These are phyloP conservation scores for Monosporascus sp. DNA, from an alignment of 2,329 filamentous ascomycete genomes.

Conservation along the genomic window DNA sequence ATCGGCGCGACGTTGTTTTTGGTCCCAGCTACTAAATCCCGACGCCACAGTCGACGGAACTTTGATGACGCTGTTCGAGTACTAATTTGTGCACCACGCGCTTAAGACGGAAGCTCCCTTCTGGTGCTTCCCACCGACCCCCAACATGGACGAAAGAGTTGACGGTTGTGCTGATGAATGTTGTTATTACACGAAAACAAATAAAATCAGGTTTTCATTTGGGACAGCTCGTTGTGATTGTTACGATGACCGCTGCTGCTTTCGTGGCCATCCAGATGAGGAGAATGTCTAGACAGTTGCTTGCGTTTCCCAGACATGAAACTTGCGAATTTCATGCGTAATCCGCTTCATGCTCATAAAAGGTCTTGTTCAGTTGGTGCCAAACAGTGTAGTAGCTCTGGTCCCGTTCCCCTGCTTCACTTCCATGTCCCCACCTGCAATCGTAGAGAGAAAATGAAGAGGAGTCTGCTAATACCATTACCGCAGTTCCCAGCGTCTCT, in stretches of 20 bases:
- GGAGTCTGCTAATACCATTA: too few species aligned
- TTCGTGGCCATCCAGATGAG: slow-evolving; percentile 18
- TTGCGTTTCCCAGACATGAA: slow-evolving; percentile 23
- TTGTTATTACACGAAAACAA: slow-evolving; percentile 31
- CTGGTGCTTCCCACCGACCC: slow-evolving; percentile 13
- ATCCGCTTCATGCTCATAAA: slow-evolving; percentile 12
- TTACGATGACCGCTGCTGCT: slow-evolving; percentile 11
- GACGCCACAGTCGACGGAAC: slow-evolving; percentile 2
- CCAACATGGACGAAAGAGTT: slow-evolving; percentile 18
- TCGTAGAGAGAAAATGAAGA: too few species aligned
- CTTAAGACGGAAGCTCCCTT: slow-evolving; percentile 11
- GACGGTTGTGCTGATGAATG: slow-evolving; percentile 22
- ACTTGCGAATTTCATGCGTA: slow-evolving; percentile 22
- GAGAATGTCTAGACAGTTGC: slow-evolving; percentile 28
- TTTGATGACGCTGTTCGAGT: slow-evolving; percentile 19
- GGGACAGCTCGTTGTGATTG: slow-evolving; percentile 23
- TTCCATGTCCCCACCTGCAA: too few species aligned
- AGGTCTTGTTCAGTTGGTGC: slow-evolving; percentile 3
- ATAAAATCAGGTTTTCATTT: slow-evolving; percentile 32
- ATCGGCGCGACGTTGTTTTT: slow-evolving; percentile 10
- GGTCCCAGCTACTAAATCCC: not conserved
- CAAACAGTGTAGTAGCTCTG: slow-evolving; percentile 1
- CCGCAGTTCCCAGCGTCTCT: too few species aligned
- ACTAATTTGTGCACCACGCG: slow-evolving; percentile 17
- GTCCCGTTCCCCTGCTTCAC: not conserved